Base-by-base conservation (phyloP, 2,329 filamentous ascomycete genomes). In the Didymella keratinophila region DNA sequence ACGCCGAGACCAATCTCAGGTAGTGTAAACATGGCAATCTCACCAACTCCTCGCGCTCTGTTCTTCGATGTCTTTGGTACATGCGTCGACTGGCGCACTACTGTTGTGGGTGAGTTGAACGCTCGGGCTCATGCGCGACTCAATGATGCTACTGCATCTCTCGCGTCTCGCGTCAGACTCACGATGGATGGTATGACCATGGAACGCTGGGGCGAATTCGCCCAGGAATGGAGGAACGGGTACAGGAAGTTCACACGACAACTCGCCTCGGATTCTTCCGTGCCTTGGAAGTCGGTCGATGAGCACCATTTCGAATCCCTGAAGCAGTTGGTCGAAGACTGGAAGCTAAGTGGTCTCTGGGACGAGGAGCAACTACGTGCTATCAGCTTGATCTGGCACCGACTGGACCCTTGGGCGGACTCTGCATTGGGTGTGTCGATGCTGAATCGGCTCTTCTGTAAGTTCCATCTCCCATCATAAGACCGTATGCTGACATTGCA, bases 21-120 rank as follows among this genome's bases (percentile, higher is more conserved):
- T 11, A 32, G 44, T 16, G 27, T 63, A 30, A 68, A 52, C 2
- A 75, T 75, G 73, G 60, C 69, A 49, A 48, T 73, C 4, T 47
- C 60, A 12, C 66, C 64, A 10, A 55, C 66, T 9, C 78, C 78
- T 62, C 86, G 86, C 64, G 89, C 85, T 8, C 79, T 93, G 32
- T 82, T 88, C 52, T 92, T 92, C 70, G 90, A 93, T 77, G 85
- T 92, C 67, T 93, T 93, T 75, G 90, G 90, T 42, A 95, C 92
- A 1, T 86, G 89, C 62, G 91, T 95, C 44, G 84, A 94, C 79
- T 94, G 91, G 90, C 88, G 90, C 56, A 81, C 80, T 37, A 86
- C 87, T 2, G 86, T 95, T 20, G 85, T 82, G 14, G 78, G 82
- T 9, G 84, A 86, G 52, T 83, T 95, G 46, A 73, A 78, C 23